Evolutionary conservation across 2,329 filamentous ascomycete genomes (phyloP), one percentile per base, ranked within the genome.

Genomic region (Fusarium incarnatum): DNA sequence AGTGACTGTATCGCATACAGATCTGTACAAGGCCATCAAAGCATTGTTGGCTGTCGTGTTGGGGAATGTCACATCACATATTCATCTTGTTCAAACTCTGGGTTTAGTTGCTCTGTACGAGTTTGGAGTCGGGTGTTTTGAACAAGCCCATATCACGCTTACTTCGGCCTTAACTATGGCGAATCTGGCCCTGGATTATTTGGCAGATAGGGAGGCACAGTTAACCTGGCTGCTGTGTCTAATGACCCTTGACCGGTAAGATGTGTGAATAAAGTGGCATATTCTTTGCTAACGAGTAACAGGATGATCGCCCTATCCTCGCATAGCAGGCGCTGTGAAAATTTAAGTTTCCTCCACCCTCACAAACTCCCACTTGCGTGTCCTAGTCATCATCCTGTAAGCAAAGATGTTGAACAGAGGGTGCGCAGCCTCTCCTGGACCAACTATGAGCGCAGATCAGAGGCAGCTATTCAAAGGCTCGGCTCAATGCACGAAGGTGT

Each of bases 31-130:
- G 10, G 18, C 15, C n/a, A 4, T 27, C 16, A 53, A 49, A 4
- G 20, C 46, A 3, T 12, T 67, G 3, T 11, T 16, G 5, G 34
- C 41, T 6, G 10, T 25, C 3, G 12, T 49, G 9, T 20, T 30
- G n/a, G 13, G 22, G 3, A 11, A 9, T 0, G 6, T 32, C 11
- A 10, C 11, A 2, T n/a, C 46, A 3, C 45, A 28, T 6, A 3
- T 30, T 7, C 9, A 46, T 30, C 28, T 56, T 2, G n/a, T 23
- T 1, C 46, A 67, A 20, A 46, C 18, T 4, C 25, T 42, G 2
- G 41, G 41, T 9, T 8, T 67, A 1, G 10, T 67, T 10, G 25
- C 41, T 0, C 7, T 67, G 1, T 67, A 67, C 6, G 62, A 67
- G 6, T 67, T 49, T 11, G 46, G 56, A 1, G 34, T 53, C 0